Percentiles rank a stretch among this genome's conserved stretches.
These are phyloP conservation scores for Talaromyces adpressus DNA, from an alignment of 495 filamentous ascomycete species.

Conservation along the genomic window DNA sequence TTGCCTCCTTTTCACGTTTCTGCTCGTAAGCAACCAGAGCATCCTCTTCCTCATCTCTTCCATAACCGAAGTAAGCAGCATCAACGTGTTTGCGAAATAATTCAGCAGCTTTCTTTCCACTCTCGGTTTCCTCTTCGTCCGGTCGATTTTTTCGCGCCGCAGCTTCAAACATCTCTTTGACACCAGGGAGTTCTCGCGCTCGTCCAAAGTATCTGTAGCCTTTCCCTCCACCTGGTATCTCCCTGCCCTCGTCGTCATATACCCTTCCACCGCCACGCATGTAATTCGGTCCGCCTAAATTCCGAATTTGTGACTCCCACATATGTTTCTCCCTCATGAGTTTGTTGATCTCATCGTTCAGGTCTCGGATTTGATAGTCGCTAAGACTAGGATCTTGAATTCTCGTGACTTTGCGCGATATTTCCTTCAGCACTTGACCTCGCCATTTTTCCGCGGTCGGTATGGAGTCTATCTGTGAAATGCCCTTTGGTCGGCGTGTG, in stretches of 20 bases:
- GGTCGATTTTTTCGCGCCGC: conserved; percentile 50
- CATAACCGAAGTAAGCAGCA: conserved; percentile 94
- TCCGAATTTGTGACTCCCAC: conserved; percentile 95
- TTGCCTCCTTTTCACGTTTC: conserved; percentile 74
- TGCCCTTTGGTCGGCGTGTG: conserved; percentile 79
- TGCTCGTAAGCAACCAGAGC: conserved; percentile 74
- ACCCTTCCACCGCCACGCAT: conserved; percentile 83
- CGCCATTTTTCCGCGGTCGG: conserved; percentile 96
- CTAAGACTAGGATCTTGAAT: conserved; percentile 85
- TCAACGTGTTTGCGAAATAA: conserved; percentile 74
- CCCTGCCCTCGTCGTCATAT: conserved; percentile 85
- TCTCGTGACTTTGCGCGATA: conserved; percentile 89
- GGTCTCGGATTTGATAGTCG: conserved; percentile 94
- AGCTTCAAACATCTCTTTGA: conserved; percentile 93
- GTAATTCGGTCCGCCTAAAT: conserved; percentile 93
- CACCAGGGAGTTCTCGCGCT: conserved; percentile 84
- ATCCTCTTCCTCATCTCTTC: conserved; percentile 89
- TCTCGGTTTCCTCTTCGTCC: conserved; percentile 51
- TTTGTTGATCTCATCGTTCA: conserved; percentile 99
- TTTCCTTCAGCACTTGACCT: conserved; percentile 93
- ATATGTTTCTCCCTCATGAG: conserved; percentile 97
- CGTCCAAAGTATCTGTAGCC: conserved; percentile 92
- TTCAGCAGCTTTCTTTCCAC: conserved; percentile 57
- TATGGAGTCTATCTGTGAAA: conserved; percentile 76
- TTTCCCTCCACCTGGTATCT: conserved; percentile 83